Evolutionary conservation across 257 asterid genomes (phyloP).

Genomic region (Salvia rosmarinus): DNA sequence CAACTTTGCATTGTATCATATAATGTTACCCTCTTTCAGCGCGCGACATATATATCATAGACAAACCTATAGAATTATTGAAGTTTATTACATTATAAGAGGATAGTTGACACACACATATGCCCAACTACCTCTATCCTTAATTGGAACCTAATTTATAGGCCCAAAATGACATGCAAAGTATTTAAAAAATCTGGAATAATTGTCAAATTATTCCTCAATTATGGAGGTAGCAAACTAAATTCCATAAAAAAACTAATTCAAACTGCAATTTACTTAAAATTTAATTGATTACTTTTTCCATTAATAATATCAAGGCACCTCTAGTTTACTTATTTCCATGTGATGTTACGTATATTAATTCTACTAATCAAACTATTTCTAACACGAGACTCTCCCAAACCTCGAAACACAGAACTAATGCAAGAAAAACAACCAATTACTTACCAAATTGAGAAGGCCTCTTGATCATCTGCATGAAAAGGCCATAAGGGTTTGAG

Average conservation of each 20-base stretch:
- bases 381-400: too few relatives aligned
- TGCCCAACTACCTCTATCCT: conserved; percentile 5
- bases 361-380: too few relatives aligned
- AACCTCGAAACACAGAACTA: background rate
- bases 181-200: background rate
- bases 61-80: background rate
- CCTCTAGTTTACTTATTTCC: background rate
- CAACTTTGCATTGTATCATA: background rate
- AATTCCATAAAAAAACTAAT: background rate
- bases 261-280: background rate
- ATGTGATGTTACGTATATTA: background rate
- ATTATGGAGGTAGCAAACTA: background rate
- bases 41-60: background rate
- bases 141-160: background rate
- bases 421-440: background rate
- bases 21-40: background rate
- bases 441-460: conserved; percentile 70
- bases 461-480: conserved; percentile 52
- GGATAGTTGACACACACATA: background rate
- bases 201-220: background rate
- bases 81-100: background rate
- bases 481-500: conserved; percentile 57
- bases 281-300: background rate
- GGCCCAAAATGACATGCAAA: background rate
- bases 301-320: background rate